phyloP scores from a whole-genome alignment of 306 rosid genomes.

The Dicorynia guianensis region DNA sequence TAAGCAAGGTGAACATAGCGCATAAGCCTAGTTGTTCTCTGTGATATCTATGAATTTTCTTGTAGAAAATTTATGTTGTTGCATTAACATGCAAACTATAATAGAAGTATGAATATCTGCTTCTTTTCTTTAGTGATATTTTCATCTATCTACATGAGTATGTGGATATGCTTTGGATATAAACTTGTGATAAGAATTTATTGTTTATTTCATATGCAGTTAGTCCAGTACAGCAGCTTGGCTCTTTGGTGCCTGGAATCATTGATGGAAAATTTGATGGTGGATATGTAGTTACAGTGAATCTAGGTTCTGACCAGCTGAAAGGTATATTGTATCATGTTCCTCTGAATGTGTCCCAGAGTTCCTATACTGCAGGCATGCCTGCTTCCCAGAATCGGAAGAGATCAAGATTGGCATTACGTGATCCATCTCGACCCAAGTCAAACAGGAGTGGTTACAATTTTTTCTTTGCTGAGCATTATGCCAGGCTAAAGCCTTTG shows the following conservation, averaged over 20 bases:
- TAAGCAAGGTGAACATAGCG: background rate
- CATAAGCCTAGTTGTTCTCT: background rate
- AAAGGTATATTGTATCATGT: conserved; percentile 77
- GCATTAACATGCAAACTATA: background rate
- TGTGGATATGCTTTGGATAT: conserved; percentile 11
- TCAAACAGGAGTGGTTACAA: conserved; percentile 84
- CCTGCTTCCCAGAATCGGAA: conserved; percentile 51
- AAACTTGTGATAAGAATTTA: conserved; percentile 32
- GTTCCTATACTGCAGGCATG: conserved; percentile 44
- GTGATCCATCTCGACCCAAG: conserved; percentile 76
- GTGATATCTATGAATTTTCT: conserved; percentile 4
- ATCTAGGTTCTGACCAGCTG: conserved; percentile 65
- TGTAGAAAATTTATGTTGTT: background rate
- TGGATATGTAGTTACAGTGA: conserved; percentile 69
- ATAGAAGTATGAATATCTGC: conserved; percentile 28
- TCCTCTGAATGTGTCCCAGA: conserved; percentile 50
- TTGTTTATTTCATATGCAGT: conserved; percentile 49
- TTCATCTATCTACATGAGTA: conserved; percentile 29
- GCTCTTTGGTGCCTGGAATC: conserved; percentile 60
- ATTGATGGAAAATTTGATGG: conserved; percentile 76
- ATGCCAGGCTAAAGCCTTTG: conserved; percentile 71
- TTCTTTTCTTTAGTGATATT: background rate
- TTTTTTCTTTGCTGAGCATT: conserved; percentile 79
- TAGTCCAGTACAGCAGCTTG: conserved; percentile 49
- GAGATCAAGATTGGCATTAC: conserved; percentile 57